Conservation (phyloP, 371 early-diverging fungal genomes). For the Smittium mucronatum region DNA sequence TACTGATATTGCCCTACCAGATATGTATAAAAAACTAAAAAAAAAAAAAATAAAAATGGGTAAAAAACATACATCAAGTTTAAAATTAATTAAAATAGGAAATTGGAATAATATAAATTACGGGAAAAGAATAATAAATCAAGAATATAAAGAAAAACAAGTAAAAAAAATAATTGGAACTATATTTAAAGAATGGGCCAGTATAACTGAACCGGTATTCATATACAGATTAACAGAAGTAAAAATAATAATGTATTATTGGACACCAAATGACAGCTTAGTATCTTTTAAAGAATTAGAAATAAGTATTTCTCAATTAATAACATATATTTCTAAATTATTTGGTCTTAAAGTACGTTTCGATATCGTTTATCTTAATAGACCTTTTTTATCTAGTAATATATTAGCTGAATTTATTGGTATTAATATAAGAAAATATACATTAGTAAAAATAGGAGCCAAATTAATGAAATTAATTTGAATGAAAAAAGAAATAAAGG, state of each 20-base stretch:
- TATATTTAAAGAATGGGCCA: conserved; percentile 12
- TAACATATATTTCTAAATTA: conserved; percentile 29
- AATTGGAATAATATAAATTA: conserved; percentile 19
- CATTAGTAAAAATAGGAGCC: conserved; percentile 30
- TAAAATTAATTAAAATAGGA: conserved; percentile 25
- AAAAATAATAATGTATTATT: conserved; percentile 32
- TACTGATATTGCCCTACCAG: not conserved
- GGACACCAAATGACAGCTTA: conserved; percentile 28
- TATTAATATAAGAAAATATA: conserved; percentile 39
- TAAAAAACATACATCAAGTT: conserved; percentile 24
- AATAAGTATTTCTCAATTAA: conserved; percentile 22
- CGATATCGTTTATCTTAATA: conserved; percentile 10
- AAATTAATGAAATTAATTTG: conserved; percentile 23
- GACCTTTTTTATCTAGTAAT: conserved; percentile 31
- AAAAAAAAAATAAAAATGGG: conserved; percentile 19
- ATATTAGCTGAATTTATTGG: conserved; percentile 34
- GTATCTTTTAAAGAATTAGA: conserved; percentile 21
- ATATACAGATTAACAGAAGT: conserved; percentile 22
- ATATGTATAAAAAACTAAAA: conserved; percentile 15
- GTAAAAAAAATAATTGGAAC: conserved; percentile 22
- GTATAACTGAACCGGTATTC: conserved; percentile 18
- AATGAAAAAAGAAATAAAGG: conserved; percentile 20
- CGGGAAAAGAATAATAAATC: conserved; percentile 15
- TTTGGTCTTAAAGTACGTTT: conserved; percentile 14
- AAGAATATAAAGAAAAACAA: conserved; percentile 17